Percentiles rank a stretch among this genome's conserved stretches.
phyloP scores from a whole-genome alignment of 495 filamentous ascomycete species.

The Usnea hakonensis region DNA sequence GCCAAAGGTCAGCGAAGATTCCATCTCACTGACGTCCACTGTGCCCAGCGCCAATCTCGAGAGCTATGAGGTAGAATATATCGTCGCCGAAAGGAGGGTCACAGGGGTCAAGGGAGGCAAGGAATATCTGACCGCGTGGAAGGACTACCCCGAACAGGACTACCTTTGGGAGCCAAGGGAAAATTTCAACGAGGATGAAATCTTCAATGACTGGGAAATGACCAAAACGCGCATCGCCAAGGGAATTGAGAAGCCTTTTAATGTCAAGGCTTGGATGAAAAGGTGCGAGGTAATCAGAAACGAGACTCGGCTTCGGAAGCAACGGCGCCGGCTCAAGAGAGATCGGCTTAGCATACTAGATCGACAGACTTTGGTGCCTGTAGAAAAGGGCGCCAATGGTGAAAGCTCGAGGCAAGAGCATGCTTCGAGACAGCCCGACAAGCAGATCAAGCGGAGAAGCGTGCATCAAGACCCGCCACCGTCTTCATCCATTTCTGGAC shows the following conservation, averaged over 20 bases:
- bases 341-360: background rate
- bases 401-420: background rate
- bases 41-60: conserved; percentile 31
- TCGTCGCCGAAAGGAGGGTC: conserved; percentile 41
- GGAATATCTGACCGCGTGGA: conserved; percentile 61
- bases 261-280: conserved; percentile 40
- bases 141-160: conserved; percentile 48
- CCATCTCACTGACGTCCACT: conserved; percentile 57
- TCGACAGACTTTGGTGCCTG: background rate
- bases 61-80: conserved; percentile 39
- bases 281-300: conserved; percentile 22
- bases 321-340: conserved; percentile 25
- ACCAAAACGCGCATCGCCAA: conserved; percentile 38
- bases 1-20: conserved; percentile 37
- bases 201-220: conserved; percentile 47
- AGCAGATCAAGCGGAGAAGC: background rate
- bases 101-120: conserved; percentile 34
- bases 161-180: conserved; percentile 59
- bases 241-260: conserved; percentile 39
- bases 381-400: background rate
- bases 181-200: conserved; percentile 41
- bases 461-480: background rate
- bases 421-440: background rate
- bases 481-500: background rate
- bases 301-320: conserved; percentile 41